Percentiles rank a stretch among this genome's conserved stretches.
Evolutionary conservation across 2,329 filamentous ascomycete genomes (phyloP).

Genomic region (Cladorrhinum sp.): DNA sequence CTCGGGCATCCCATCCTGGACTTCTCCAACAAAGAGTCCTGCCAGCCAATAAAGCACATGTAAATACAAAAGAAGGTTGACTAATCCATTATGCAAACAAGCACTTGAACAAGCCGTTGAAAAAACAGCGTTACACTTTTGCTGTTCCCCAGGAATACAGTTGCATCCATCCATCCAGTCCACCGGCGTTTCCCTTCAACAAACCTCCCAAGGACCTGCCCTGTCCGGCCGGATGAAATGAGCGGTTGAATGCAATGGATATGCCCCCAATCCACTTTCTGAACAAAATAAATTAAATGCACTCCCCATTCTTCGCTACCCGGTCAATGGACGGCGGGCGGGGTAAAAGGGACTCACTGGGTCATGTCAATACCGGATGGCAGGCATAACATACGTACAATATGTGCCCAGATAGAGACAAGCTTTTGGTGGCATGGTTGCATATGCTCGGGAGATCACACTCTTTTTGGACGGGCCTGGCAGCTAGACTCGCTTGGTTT

Average conservation of each 20-base stretch:
- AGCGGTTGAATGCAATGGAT: conserved; percentile 4
- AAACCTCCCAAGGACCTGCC: not conserved
- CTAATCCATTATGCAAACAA: conserved; percentile 13
- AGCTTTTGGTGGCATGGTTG: not conserved
- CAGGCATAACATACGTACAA: no score
- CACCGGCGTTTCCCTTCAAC: no score
- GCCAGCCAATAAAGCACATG: not conserved
- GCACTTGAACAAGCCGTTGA: no score
- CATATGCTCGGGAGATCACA: not conserved
- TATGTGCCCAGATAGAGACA: not conserved
- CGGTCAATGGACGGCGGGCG: not conserved
- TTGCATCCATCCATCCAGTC: conserved; percentile 6
- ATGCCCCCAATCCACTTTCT: not conserved
- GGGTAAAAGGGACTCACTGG: not conserved
- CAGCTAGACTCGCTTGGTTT: no score
- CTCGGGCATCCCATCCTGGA: not conserved
- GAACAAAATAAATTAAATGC: not conserved
- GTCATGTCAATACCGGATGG: not conserved
- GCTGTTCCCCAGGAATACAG: conserved; percentile 4
- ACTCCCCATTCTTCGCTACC: not conserved
- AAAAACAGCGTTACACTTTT: not conserved
- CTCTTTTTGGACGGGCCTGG: not conserved
- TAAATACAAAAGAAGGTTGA: conserved; percentile 11
- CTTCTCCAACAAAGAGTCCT: not conserved
- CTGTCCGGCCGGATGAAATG: conserved; percentile 6